Conservation (phyloP, 2,329 filamentous ascomycete genomes). For the Aspergillus flavus region DNA sequence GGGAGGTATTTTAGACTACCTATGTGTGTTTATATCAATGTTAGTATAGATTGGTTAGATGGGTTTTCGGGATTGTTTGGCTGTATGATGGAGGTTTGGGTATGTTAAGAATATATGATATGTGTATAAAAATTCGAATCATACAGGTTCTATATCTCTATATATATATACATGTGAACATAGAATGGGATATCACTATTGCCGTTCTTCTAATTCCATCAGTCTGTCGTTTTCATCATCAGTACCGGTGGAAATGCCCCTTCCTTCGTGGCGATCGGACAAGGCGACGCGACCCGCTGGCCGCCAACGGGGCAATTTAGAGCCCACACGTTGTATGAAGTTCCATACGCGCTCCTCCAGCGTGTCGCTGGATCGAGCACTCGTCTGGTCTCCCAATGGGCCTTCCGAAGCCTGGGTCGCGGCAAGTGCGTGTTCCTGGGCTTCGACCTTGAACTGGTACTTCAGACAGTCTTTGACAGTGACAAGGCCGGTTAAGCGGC, state of each 20-base stretch:
- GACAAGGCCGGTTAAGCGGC: conserved; percentile 78
- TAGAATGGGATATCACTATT: neutral
- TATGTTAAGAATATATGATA: neutral
- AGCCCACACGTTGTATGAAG: conserved; percentile 36
- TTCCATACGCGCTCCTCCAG: conserved; percentile 42
- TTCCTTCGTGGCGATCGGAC: conserved; percentile 8
- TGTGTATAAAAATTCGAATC: neutral
- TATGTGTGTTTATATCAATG: neutral
- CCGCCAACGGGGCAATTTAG: conserved; percentile 24
- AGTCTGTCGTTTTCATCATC: conserved; percentile 16
- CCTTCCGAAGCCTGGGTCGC: conserved; percentile 32
- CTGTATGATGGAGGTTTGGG: neutral
- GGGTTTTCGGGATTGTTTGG: neutral
- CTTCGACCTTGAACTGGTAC: conserved; percentile 96
- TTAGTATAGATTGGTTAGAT: neutral
- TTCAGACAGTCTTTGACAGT: conserved; percentile 97
- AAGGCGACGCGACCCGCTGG: conserved; percentile 2
- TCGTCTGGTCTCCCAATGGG: conserved; percentile 26
- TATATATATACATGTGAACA: neutral
- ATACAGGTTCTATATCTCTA: neutral
- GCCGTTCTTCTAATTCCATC: conserved; percentile 40
- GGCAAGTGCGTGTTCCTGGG: conserved; percentile 66
- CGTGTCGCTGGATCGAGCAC: conserved; percentile 23
- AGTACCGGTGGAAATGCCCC: conserved; percentile 54
- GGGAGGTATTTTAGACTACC: neutral